phyloP scores from a whole-genome alignment of 345 rosid species.

The Syzygium jambos region DNA sequence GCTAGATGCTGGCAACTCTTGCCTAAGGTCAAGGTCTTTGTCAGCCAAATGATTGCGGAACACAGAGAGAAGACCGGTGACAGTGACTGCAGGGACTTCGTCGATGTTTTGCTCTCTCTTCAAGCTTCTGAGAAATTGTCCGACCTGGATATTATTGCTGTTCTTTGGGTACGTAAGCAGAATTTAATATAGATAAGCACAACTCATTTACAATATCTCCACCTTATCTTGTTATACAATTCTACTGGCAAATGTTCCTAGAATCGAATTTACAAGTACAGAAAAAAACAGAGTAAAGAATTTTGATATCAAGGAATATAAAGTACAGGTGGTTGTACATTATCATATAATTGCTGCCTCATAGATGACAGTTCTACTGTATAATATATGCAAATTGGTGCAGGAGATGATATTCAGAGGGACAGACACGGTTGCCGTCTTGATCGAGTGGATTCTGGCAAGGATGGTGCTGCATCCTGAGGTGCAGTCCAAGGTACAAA shows the following conservation, averaged over 20 bases:
- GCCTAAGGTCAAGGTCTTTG: conserved; percentile 38
- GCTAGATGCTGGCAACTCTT: conserved; percentile 29
- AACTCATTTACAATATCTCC: neutral
- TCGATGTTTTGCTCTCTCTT: conserved; percentile 30
- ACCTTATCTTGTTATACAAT: neutral
- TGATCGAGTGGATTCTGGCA: conserved; percentile 85
- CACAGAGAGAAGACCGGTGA: conserved; percentile 1
- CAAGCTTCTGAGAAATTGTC: conserved; percentile 25
- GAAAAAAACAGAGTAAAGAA: neutral
- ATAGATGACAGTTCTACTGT: neutral
- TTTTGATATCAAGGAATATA: neutral
- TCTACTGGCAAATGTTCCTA: neutral
- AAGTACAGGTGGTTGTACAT: neutral
- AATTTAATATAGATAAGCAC: neutral
- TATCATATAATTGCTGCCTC: neutral
- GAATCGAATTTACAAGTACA: neutral
- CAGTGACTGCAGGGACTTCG: conserved; percentile 20
- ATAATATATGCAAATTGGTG: neutral
- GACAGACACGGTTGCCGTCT: conserved; percentile 74
- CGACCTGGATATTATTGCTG: conserved; percentile 28
- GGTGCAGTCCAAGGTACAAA: conserved; percentile 58
- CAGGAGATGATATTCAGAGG: conserved; percentile 94
- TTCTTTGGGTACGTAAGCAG: conserved; percentile 32
- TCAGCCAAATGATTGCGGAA: conserved; percentile 17
- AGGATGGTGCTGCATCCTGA: conserved; percentile 65